These are phyloP conservation scores for Picocystis sp. DNA, from an alignment of 163 green algal genomes.

Conservation along the genomic window DNA sequence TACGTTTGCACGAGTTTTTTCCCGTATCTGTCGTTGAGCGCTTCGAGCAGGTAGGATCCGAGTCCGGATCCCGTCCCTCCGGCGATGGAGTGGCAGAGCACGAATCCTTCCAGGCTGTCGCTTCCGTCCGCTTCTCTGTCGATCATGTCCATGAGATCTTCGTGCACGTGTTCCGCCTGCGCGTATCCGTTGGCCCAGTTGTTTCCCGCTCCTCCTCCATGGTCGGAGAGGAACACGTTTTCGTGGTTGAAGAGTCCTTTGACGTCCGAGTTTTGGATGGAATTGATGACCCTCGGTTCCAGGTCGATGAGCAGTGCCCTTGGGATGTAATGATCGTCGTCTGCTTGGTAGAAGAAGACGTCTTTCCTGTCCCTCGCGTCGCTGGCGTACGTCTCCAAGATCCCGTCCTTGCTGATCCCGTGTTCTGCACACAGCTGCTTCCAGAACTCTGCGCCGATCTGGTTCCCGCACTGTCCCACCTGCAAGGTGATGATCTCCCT, in stretches of 20 bases:
- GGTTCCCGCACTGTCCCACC: conserved; percentile 95
- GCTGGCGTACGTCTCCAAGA: conserved; percentile 14
- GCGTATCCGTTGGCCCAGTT: conserved; percentile 94
- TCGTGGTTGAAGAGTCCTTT: conserved; percentile 94
- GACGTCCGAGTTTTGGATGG: conserved; percentile 86
- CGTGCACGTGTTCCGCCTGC: conserved; percentile 53
- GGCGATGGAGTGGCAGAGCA: conserved; percentile 90
- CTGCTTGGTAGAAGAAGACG: conserved; percentile 99
- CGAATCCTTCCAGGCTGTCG: conserved; percentile 94
- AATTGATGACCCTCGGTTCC: conserved; percentile 92
- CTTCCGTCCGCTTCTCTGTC: conserved; percentile 93
- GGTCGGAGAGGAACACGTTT: conserved; percentile 87
- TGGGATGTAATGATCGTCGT: conserved; percentile 96
- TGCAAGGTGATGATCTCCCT: conserved; percentile 95
- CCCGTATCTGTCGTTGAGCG: conserved; percentile 77
- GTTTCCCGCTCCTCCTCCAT: conserved; percentile 93
- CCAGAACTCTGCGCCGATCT: conserved; percentile 95
- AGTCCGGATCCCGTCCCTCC: conserved; percentile 83
- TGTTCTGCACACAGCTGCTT: conserved; percentile 91
- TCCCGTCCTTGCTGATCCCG: conserved; percentile 90
- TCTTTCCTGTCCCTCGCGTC: conserved; percentile 90
- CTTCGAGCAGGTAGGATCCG: conserved; percentile 92
- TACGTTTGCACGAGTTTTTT: conserved; percentile 97
- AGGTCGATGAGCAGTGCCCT: conserved; percentile 89
- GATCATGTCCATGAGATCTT: conserved; percentile 98